Evolutionary conservation across 2,329 filamentous ascomycete genomes (phyloP).

Genomic region (Mollisia scopiformis): DNA sequence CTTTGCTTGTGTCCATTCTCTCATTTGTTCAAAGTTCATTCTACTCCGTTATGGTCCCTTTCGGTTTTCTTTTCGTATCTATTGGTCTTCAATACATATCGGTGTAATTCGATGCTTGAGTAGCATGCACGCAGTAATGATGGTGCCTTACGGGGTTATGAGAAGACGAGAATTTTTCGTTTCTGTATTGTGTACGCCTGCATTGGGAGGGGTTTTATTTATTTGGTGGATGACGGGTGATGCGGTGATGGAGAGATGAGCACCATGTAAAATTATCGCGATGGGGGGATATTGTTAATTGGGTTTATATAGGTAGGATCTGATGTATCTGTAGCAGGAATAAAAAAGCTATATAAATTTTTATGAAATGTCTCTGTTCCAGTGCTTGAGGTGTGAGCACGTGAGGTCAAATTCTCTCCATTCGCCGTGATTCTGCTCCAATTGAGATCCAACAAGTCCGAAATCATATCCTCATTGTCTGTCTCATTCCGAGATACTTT

Average conservation of each 20-base stretch:
- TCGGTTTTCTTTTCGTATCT: slow-evolving; percentile 3
- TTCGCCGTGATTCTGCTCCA: neutral
- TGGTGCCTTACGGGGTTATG: slow-evolving; percentile 21
- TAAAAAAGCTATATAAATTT: slow-evolving; percentile 17
- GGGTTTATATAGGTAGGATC: slow-evolving; percentile 2
- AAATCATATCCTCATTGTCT: neutral
- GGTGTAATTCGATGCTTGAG: slow-evolving; percentile 19
- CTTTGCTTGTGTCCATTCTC: slow-evolving; percentile 1
- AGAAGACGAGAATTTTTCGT: slow-evolving; percentile 18
- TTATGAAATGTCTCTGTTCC: neutral
- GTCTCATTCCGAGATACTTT: neutral
- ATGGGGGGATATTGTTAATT: slow-evolving; percentile 15
- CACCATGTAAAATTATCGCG: slow-evolving; percentile 20
- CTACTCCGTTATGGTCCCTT: slow-evolving; percentile 14
- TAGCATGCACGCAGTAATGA: slow-evolving; percentile 25
- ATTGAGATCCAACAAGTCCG: neutral
- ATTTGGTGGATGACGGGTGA: slow-evolving; percentile 2
- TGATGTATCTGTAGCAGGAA: slow-evolving; percentile 18
- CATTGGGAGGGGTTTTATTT: slow-evolving; percentile 23
- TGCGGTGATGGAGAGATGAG: slow-evolving; percentile 5
- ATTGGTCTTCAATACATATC: slow-evolving; percentile 2
- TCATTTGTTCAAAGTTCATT: slow-evolving; percentile 12
- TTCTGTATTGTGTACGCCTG: slow-evolving; percentile 23
- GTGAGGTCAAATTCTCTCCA: neutral
- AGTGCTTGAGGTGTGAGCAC: neutral